Evolutionary conservation across 2,329 filamentous ascomycete genomes (phyloP).

Genomic region (Orbilia javanica): DNA sequence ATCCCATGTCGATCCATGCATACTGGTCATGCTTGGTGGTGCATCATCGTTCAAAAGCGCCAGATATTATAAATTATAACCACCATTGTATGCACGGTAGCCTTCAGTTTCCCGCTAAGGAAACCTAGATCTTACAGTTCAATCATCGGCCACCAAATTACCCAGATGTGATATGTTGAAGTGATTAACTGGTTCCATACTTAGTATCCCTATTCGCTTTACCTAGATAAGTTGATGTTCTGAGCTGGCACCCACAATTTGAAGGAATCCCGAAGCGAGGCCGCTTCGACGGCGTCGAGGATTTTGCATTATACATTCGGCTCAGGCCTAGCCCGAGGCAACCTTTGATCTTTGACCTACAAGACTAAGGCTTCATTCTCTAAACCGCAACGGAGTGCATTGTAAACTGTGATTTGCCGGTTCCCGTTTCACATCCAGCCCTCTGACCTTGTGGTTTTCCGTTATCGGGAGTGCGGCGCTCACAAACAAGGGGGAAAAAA

Average conservation of each 20-base stretch:
- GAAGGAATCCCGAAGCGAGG: conserved; percentile 1
- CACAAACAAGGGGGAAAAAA: not conserved
- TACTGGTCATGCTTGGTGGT: not conserved
- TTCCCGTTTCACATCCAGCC: not conserved
- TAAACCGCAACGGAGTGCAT: not conserved
- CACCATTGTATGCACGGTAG: too few species aligned
- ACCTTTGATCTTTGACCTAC: not conserved
- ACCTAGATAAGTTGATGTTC: not conserved
- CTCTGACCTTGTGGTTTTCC: not conserved
- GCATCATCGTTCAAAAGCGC: not conserved
- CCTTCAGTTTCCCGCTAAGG: not conserved
- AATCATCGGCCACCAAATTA: not conserved
- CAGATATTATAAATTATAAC: not conserved
- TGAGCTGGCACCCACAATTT: not conserved
- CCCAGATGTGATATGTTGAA: not conserved
- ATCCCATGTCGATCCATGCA: not conserved
- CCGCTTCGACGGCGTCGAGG: not conserved
- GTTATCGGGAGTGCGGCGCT: not conserved
- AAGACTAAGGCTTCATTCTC: not conserved
- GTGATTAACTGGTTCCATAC: not conserved
- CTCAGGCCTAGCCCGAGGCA: too few species aligned
- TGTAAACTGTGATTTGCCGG: not conserved
- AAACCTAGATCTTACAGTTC: not conserved
- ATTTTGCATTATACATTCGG: not conserved
- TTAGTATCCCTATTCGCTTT: conserved; percentile 13